A percentile compares a stretch with the other conserved stretches of the same genome.
Evolutionary conservation across 2,329 filamentous ascomycete species (phyloP).

Genomic region (Juglanconis sp.): DNA sequence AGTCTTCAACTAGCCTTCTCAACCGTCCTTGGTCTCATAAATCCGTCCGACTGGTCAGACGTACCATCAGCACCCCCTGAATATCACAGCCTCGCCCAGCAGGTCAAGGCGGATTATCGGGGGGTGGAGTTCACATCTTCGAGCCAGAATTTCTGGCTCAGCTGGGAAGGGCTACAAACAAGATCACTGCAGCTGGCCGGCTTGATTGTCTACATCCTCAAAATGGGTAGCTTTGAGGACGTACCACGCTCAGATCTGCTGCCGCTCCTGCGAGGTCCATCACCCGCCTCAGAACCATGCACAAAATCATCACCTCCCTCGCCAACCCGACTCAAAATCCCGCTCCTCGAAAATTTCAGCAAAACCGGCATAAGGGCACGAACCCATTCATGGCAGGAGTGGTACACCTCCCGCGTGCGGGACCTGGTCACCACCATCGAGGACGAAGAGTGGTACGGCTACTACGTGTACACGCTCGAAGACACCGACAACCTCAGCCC

Average conservation of each 20-base stretch:
- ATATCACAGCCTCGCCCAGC: constrained; percentile 11
- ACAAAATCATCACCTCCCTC: not conserved
- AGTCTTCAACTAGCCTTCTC: constrained; percentile 16
- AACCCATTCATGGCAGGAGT: constrained; percentile 16
- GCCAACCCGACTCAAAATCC: not conserved
- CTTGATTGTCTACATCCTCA: constrained; percentile 15
- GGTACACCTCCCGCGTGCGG: constrained; percentile 14
- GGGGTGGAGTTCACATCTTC: constrained; percentile 12
- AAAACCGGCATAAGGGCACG: constrained; percentile 1
- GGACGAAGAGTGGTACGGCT: constrained; percentile 19
- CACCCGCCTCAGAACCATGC: not conserved
- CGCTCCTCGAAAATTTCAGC: constrained; percentile 13
- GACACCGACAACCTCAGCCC: constrained; percentile 8
- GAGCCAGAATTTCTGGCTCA: constrained; percentile 17
- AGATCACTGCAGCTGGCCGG: constrained; percentile 17
- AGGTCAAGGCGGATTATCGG: constrained; percentile 15
- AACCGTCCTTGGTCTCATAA: constrained; percentile 12
- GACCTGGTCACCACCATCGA: constrained; percentile 17
- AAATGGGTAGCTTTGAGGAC: constrained; percentile 12
- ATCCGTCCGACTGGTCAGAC: constrained; percentile 12
- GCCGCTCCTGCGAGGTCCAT: constrained; percentile 6
- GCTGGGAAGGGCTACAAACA: constrained; percentile 19
- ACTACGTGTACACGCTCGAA: constrained; percentile 17
- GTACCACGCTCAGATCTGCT: constrained; percentile 17
- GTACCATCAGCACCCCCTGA: constrained; percentile 1